phyloP scores from a whole-genome alignment of 305 asterid species.

The Fraxinus ornus region DNA sequence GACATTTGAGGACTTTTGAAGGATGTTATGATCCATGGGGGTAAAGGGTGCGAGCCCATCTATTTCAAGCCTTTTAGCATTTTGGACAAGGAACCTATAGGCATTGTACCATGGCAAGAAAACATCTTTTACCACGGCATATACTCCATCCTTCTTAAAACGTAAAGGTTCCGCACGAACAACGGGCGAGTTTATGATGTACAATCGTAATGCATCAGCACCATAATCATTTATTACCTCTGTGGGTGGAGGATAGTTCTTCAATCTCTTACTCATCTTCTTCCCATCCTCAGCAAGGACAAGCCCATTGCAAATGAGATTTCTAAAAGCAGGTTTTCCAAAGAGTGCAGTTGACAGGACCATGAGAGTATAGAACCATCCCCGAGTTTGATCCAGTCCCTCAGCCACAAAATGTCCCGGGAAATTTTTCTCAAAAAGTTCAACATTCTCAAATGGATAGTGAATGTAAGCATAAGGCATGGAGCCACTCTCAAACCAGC shows the following conservation, averaged over 20 bases:
- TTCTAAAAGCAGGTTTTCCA: conserved; percentile 91
- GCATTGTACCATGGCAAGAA: conserved; percentile 99
- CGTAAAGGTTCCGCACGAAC: conserved; percentile 98
- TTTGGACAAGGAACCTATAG: conserved; percentile 93
- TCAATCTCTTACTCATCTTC: conserved; percentile 95
- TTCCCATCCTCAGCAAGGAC: conserved; percentile 97
- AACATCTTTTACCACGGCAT: conserved; percentile 88
- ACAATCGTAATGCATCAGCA: conserved; percentile 89
- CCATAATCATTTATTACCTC: conserved; percentile 93
- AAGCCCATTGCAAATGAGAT: conserved; percentile 97
- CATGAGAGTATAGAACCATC: conserved; percentile 99
- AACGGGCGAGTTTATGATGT: conserved; percentile 94
- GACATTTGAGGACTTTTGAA: conserved; percentile 81
- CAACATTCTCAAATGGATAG: conserved; percentile 91
- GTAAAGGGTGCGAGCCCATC: conserved; percentile 77
- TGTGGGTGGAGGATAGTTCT: conserved; percentile 87
- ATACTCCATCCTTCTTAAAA: conserved; percentile 88
- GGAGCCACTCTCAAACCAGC: conserved; percentile 99
- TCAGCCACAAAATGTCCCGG: conserved; percentile 99
- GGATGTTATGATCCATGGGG: conserved; percentile 65
- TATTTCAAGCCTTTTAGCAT: conserved; percentile 85
- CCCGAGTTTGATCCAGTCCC: conserved; percentile 98
- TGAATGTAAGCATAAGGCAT: conserved; percentile 99
- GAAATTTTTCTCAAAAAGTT: conserved; percentile 82
- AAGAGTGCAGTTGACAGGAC: conserved; percentile 93